Conservation (phyloP, 805 yeast species). For the Priceomyces haplophilus region DNA sequence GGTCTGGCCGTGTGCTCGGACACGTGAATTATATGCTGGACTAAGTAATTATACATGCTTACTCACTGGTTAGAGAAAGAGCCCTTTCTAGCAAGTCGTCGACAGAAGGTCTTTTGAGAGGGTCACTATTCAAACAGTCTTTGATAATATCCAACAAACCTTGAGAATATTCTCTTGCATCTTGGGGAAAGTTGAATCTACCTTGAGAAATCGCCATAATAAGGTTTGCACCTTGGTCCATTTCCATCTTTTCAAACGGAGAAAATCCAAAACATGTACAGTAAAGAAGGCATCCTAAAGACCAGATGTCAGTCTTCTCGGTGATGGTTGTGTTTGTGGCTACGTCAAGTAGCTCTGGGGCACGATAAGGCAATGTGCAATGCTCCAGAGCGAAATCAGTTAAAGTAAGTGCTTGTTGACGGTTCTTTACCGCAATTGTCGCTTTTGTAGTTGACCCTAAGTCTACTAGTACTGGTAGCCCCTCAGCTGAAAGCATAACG, state of each 20-base stretch:
- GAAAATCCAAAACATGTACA: conserved; percentile 74
- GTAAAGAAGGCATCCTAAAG: conserved; percentile 81
- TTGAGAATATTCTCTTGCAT: conserved; percentile 49
- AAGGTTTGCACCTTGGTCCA: conserved; percentile 77
- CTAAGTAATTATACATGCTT: too few relatives aligned
- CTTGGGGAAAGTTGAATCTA: conserved; percentile 53
- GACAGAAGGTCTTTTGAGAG: conserved; percentile 58
- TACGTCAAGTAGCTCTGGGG: conserved; percentile 86
- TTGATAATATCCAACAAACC: conserved; percentile 55
- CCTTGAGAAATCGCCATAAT: conserved; percentile 73
- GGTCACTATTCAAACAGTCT: conserved; percentile 61
- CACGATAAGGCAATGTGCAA: conserved; percentile 82
- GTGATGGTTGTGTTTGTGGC: conserved; percentile 61
- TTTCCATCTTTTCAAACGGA: conserved; percentile 84
- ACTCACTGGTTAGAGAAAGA: conserved; percentile 25
- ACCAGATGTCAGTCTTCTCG: conserved; percentile 87
- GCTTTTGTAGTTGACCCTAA: conserved; percentile 78
- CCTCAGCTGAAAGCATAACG: conserved; percentile 72
- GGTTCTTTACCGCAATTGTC: conserved; percentile 46
- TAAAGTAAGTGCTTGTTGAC: conserved; percentile 69
- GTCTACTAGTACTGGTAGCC: conserved; percentile 77
- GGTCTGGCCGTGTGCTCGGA: too few relatives aligned
- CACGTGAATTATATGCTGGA: too few relatives aligned
- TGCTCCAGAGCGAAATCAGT: conserved; percentile 83
- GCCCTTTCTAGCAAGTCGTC: conserved; percentile 56